Conservation (phyloP, 1,284 basidiomycete genomes). For the Paramarasmius palmivorus region DNA sequence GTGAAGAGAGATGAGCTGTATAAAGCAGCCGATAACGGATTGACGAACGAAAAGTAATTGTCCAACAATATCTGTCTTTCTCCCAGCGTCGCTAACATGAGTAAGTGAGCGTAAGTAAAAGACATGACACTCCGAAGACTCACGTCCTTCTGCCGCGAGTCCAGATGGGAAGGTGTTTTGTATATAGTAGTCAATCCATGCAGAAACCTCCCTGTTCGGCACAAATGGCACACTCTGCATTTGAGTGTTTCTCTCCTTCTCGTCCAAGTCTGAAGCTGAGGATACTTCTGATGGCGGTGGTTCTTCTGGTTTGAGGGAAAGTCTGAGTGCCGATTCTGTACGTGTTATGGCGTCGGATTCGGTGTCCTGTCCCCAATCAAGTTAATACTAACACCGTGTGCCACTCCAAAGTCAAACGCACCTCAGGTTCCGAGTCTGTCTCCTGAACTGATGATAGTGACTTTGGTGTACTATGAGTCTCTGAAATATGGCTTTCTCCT, state of each 20-base stretch:
- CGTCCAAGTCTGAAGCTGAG: not conserved
- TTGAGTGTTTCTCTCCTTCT: constrained; percentile 1
- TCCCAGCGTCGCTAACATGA: not conserved
- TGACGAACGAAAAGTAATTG: constrained; percentile 16
- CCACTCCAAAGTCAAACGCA: too few species aligned
- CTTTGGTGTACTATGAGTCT: too few species aligned
- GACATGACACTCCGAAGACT: not conserved
- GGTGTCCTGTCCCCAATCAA: too few species aligned
- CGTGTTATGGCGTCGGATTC: not conserved
- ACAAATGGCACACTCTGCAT: not conserved
- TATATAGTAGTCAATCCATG: constrained; percentile 11
- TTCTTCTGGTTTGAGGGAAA: constrained; percentile 13
- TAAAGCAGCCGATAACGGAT: not conserved
- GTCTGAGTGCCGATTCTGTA: constrained; percentile 12
- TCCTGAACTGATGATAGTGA: too few species aligned
- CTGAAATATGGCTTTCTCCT: not conserved
- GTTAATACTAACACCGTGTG: too few species aligned
- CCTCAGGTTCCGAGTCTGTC: too few species aligned
- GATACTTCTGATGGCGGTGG: not conserved
- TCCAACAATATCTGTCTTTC: constrained; percentile 11
- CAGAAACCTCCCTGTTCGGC: constrained; percentile 2
- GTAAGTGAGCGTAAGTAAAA: not conserved
- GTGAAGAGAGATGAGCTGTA: not conserved
- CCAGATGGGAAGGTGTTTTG: constrained; percentile 1
- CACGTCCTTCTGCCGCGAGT: constrained; percentile 10